These are phyloP conservation scores for Annona squamosa DNA, from an alignment of 164 flowering plant genomes.

Conservation along the genomic window DNA sequence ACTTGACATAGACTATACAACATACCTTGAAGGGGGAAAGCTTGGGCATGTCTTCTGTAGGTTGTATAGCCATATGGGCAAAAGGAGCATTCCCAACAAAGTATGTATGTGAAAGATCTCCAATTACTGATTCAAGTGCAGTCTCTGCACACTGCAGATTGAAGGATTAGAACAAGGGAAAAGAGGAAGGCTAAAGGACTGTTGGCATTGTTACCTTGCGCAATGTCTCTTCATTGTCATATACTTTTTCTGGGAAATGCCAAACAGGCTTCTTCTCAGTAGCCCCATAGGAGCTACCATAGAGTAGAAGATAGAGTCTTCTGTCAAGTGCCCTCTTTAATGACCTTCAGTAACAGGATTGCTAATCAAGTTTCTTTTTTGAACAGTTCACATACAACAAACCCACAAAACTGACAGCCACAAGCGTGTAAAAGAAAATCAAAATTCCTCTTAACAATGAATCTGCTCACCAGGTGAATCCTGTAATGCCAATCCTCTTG, in stretches of 20 bases:
- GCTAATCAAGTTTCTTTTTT: neutral
- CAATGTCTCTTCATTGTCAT: slow-evolving; percentile 71
- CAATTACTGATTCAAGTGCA: slow-evolving; percentile 74
- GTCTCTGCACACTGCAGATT: slow-evolving; percentile 90
- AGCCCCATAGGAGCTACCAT: slow-evolving; percentile 51
- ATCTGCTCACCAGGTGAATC: neutral
- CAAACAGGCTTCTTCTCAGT: slow-evolving; percentile 63
- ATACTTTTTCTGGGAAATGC: slow-evolving; percentile 96
- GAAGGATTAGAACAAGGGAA: slow-evolving; percentile 5
- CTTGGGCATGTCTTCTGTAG: slow-evolving; percentile 32
- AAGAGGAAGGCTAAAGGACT: neutral
- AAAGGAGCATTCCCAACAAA: slow-evolving; percentile 98
- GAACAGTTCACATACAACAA: too few relatives aligned
- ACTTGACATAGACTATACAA: neutral
- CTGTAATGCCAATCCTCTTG: neutral
- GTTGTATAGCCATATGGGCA: slow-evolving; percentile 60
- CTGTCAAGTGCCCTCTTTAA: slow-evolving; percentile 87
- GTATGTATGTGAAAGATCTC: slow-evolving; percentile 80
- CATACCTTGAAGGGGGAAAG: slow-evolving; percentile 59
- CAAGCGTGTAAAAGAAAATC: neutral
- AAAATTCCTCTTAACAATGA: neutral
- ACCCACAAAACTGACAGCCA: too few relatives aligned
- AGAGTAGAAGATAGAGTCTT: slow-evolving; percentile 80
- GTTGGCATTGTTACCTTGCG: slow-evolving; percentile 47
- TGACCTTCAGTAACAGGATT: slow-evolving; percentile 42